Conservation (phyloP, 495 filamentous ascomycete species). For the Hyaloscypha finlandica region DNA sequence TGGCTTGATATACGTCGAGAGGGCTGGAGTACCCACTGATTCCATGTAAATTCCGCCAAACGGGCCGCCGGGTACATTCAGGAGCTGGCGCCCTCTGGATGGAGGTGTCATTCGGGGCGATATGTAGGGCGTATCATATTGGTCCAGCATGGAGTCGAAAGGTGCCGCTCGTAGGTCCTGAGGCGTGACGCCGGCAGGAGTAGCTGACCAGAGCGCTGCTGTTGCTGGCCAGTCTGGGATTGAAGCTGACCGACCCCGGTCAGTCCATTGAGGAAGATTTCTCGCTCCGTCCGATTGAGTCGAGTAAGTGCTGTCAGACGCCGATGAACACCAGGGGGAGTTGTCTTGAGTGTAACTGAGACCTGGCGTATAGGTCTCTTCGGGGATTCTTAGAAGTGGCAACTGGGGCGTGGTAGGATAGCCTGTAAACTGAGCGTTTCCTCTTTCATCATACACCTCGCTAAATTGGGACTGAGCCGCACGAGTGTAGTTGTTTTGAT, state of each 20-base stretch:
- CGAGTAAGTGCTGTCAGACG: slow-evolving; percentile 52
- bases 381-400: slow-evolving; percentile 27
- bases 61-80: slow-evolving; percentile 22
- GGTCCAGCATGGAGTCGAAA: slow-evolving; percentile 28
- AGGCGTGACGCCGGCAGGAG: slow-evolving; percentile 12
- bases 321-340: slow-evolving; percentile 51
- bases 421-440: slow-evolving; percentile 6
- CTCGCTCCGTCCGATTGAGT: slow-evolving; percentile 46
- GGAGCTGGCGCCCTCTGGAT: slow-evolving; percentile 14
- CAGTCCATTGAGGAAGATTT: slow-evolving; percentile 11
- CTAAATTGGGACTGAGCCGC: slow-evolving; percentile 16
- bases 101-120: slow-evolving; percentile 26
- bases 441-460: slow-evolving; percentile 17
- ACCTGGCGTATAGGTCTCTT: slow-evolving; percentile 23
- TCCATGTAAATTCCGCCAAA: slow-evolving; percentile 29
- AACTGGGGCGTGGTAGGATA: slow-evolving; percentile 16
- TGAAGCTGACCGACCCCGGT: slow-evolving; percentile 25
- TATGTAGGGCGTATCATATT: slow-evolving; percentile 22
- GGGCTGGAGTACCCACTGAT: slow-evolving; percentile 36
- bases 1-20: slow-evolving; percentile 30
- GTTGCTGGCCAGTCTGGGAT: slow-evolving; percentile 22
- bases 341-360: slow-evolving; percentile 39
- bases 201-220: slow-evolving; percentile 14
- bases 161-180: slow-evolving; percentile 23
- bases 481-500: slow-evolving; percentile 12